Conservation (phyloP, 352 stramenopile species). For the Pythium myriotylum region DNA sequence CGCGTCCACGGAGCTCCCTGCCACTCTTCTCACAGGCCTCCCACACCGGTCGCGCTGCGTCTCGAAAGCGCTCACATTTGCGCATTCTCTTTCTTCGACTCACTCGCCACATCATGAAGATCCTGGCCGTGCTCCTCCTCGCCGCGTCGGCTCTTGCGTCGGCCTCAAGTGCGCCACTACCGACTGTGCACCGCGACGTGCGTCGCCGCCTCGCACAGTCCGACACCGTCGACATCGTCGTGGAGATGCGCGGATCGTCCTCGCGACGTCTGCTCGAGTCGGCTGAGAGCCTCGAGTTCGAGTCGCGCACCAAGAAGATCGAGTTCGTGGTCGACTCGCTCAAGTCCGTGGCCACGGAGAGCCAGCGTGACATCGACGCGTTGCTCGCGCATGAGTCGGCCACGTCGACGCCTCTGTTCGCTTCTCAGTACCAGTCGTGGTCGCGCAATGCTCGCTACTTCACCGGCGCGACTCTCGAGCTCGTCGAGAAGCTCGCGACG, state of each 20-base stretch:
- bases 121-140: too few species aligned
- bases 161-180: neutral
- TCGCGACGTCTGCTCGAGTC: slow-evolving; percentile 7
- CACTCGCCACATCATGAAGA: too few species aligned
- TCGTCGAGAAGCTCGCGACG: slow-evolving; percentile 22
- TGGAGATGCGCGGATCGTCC: slow-evolving; percentile 10
- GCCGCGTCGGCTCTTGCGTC: too few species aligned
- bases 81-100: too few species aligned
- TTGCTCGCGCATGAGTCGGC: slow-evolving; percentile 11
- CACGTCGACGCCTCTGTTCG: neutral
- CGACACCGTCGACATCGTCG: slow-evolving; percentile 19
- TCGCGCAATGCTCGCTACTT: slow-evolving; percentile 21
- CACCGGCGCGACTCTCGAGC: slow-evolving; percentile 16
- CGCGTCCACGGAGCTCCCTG: too few species aligned
- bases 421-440: slow-evolving; percentile 20
- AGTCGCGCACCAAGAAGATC: slow-evolving; percentile 23
- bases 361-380: slow-evolving; percentile 24
- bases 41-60: slow-evolving; percentile 36
- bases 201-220: slow-evolving; percentile 9
- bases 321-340: slow-evolving; percentile 24
- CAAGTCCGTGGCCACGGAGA: slow-evolving; percentile 12
- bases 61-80: too few species aligned
- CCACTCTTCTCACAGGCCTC: too few species aligned
- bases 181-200: slow-evolving; percentile 13
- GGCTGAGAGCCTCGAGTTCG: slow-evolving; percentile 5